Base-by-base conservation (phyloP, 805 yeast genomes). In the Wickerhamiella siamensis region DNA sequence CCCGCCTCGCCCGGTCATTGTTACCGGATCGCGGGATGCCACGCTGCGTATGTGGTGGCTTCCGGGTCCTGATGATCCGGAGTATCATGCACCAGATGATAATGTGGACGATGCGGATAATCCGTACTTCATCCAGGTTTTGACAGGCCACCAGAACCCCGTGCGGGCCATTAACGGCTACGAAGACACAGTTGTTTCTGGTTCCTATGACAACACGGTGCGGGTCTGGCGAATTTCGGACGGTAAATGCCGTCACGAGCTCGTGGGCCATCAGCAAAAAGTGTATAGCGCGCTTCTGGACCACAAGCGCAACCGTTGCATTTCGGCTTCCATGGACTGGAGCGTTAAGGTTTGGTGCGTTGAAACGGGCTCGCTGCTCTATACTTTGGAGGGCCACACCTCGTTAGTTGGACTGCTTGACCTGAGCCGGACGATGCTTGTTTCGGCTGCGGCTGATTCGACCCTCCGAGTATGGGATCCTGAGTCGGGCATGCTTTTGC, bases 401-500 rank as follows among this genome's bases (percentile, higher is more conserved):
- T 82, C 88, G 10, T 64, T 91, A 17, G 98, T 91, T 14, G 98
- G 97, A 0, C 65, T 91, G 12, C 66, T 88, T 21, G 83, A 83
- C 36, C 70, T 87, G 6, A 76, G 84, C 4, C 77, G 79, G 20
- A 75, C 79, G 29, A 77, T 75, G 38, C 65, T 91, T 10, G 94
- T 88, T 1, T 80, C 94, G 36, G 98, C 95, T 0, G 97, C 96
- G 2, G 97, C 97, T 0, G 98, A 91, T 59, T 75, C 91, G 3
- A 79, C 95, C 0, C 67, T 91, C 33, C 70, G 96, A 40, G 79
- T 88, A 2, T 91, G 98, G 98, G 81, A 91, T 55, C 91, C 95
- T 1, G 74, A 74, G 21, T 72, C 77, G 6, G 74, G 82, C 33
- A 65, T 67, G 39, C 74, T 74, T 54, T 74, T 80, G 38, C 71